These are phyloP conservation scores for Chrysanthemum lavandulifolium DNA, from an alignment of 129 eudicot genomes.

Conservation along the genomic window DNA sequence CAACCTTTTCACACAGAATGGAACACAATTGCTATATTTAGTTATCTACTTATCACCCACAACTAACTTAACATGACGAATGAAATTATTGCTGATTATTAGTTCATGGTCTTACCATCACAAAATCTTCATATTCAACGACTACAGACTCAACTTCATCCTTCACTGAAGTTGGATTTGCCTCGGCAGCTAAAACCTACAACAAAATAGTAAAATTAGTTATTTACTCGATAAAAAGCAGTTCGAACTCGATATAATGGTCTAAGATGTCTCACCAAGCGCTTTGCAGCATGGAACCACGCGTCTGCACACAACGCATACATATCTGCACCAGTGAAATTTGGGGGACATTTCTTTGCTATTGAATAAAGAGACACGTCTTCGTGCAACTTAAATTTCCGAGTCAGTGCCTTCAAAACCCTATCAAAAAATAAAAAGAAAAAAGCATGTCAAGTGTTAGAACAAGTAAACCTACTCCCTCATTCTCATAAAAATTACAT, in stretches of 20 bases:
- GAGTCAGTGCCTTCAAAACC: constrained; percentile 86
- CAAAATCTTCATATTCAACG: constrained; percentile 82
- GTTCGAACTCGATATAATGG: neutral
- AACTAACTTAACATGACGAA: neutral
- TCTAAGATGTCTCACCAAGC: constrained; percentile 51
- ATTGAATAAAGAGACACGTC: constrained; percentile 72
- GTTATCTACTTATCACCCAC: constrained; percentile 1
- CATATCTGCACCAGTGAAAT: constrained; percentile 98
- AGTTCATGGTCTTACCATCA: constrained; percentile 45
- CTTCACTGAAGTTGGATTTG: constrained; percentile 50
- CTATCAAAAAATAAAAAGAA: constrained; percentile 31
- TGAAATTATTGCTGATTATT: neutral
- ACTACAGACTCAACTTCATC: constrained; percentile 60
- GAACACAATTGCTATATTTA: neutral
- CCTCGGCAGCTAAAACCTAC: constrained; percentile 55
- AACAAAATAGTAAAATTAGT: constrained; percentile 15
- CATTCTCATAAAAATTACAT: constrained; percentile 6
- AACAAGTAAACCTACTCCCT: neutral
- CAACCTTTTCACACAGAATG: neutral
- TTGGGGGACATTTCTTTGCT: constrained; percentile 86
- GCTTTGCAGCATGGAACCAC: constrained; percentile 98
- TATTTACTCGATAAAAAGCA: neutral
- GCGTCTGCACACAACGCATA: constrained; percentile 99
- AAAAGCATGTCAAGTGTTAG: constrained; percentile 7
- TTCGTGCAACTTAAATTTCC: constrained; percentile 87